phyloP scores from a whole-genome alignment of 2,329 filamentous ascomycete genomes.

The Orbilia brochopaga region DNA sequence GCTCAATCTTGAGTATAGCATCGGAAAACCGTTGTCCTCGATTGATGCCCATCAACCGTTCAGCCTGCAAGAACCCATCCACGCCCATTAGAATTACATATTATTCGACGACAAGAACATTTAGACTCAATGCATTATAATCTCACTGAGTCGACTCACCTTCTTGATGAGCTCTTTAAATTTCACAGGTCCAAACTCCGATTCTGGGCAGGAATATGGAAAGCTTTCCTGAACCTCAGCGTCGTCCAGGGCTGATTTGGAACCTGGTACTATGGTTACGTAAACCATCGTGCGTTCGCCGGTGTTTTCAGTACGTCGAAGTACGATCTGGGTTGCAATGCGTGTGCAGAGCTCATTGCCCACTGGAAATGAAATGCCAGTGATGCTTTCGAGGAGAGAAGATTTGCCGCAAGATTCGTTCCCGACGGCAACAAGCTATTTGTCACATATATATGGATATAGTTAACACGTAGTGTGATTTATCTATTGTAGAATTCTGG shows the following conservation, averaged over 20 bases:
- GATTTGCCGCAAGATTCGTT: conserved; percentile 54
- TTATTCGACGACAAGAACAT: too few relatives aligned
- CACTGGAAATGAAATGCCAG: conserved; percentile 52
- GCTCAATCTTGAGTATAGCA: conserved; percentile 53
- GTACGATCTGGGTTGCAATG: conserved; percentile 54
- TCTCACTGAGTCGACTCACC: too few relatives aligned
- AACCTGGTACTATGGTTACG: conserved; percentile 48
- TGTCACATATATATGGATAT: too few relatives aligned
- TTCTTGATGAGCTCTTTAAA: neutral
- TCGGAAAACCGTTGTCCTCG: conserved; percentile 51
- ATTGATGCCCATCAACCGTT: conserved; percentile 51
- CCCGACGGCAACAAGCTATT: conserved; percentile 53
- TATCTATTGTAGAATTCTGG: too few relatives aligned
- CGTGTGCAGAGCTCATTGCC: conserved; percentile 52
- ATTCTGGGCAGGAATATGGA: conserved; percentile 15
- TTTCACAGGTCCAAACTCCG: conserved; percentile 20
- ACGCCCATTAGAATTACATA: too few relatives aligned
- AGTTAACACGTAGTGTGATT: too few relatives aligned
- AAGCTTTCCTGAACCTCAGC: conserved; percentile 10
- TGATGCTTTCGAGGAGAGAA: conserved; percentile 53
- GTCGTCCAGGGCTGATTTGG: neutral
- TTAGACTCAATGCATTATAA: too few relatives aligned
- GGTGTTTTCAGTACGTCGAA: conserved; percentile 48
- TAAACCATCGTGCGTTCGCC: conserved; percentile 22
- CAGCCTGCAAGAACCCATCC: conserved; percentile 46